phyloP scores from a whole-genome alignment of 179 eudicot species.

The Beta lomatogona region DNA sequence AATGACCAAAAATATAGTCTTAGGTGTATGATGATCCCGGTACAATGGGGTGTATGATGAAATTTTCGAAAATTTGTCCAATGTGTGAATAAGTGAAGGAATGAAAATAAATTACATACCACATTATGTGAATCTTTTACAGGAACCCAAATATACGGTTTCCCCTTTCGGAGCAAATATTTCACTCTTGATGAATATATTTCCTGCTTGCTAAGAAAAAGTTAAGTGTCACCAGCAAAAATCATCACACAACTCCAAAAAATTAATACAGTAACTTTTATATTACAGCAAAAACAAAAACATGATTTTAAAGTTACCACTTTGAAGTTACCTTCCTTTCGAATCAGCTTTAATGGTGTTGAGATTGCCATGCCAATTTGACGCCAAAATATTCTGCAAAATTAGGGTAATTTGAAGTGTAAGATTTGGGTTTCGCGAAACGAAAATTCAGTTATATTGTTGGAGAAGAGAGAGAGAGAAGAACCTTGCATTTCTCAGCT shows the following conservation, averaged over 20 bases:
- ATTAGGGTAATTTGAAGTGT: neutral
- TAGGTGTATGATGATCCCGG: too few species aligned
- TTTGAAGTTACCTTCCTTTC: slow-evolving; percentile 53
- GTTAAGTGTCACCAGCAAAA: neutral
- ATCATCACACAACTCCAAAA: neutral
- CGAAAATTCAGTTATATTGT: neutral
- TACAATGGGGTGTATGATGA: too few species aligned
- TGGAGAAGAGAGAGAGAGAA: neutral
- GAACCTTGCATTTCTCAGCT: slow-evolving; percentile 81
- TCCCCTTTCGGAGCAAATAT: slow-evolving; percentile 72
- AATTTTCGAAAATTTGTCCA: neutral
- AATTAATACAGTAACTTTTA: neutral
- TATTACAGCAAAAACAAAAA: neutral
- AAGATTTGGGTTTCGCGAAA: neutral
- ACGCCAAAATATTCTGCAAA: slow-evolving; percentile 67
- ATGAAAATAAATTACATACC: slow-evolving; percentile 39
- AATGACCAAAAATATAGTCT: too few species aligned
- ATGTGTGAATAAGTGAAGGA: neutral
- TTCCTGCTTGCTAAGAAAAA: slow-evolving; percentile 64
- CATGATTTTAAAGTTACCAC: too few species aligned
- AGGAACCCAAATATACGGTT: slow-evolving; percentile 82
- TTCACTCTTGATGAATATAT: slow-evolving; percentile 69
- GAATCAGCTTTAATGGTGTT: slow-evolving; percentile 75
- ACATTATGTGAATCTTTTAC: slow-evolving; percentile 73
- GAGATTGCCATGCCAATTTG: slow-evolving; percentile 83